phyloP scores from a whole-genome alignment of 495 filamentous ascomycete genomes.

The Aspergillus saccharolyticus region DNA sequence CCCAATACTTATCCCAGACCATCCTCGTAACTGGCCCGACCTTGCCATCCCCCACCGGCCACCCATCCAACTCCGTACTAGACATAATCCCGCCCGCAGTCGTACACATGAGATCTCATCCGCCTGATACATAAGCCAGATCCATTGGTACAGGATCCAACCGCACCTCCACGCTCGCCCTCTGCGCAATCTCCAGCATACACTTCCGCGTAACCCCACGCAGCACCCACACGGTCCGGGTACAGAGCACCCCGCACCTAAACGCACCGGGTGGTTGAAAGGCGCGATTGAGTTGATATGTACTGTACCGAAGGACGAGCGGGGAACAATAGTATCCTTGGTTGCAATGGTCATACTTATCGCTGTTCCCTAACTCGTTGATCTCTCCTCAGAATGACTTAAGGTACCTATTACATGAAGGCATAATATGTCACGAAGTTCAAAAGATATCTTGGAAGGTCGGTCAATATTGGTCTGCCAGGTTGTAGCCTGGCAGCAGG shows the following conservation, averaged over 20 bases:
- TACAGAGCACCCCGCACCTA: slow-evolving; percentile 29
- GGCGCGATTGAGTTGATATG: too few relatives aligned
- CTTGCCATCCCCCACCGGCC: slow-evolving; percentile 29
- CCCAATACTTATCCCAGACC: slow-evolving; percentile 41
- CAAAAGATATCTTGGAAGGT: background rate
- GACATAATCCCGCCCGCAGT: slow-evolving; percentile 40
- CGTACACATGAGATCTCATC: slow-evolving; percentile 38
- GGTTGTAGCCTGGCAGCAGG: too few relatives aligned
- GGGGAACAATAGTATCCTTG: background rate
- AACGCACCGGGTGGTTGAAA: slow-evolving; percentile 26
- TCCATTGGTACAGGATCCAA: slow-evolving; percentile 28
- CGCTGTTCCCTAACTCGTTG: background rate
- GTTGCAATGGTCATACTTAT: background rate
- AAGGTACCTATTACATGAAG: background rate
- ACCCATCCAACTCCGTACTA: slow-evolving; percentile 32
- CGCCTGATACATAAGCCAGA: slow-evolving; percentile 22
- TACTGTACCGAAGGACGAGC: too few relatives aligned
- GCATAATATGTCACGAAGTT: background rate
- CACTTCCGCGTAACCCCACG: slow-evolving; percentile 31
- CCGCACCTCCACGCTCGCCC: slow-evolving; percentile 18
- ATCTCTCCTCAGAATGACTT: background rate
- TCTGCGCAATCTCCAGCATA: slow-evolving; percentile 27
- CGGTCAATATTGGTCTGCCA: too few relatives aligned
- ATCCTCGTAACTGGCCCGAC: slow-evolving; percentile 33
- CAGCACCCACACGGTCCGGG: slow-evolving; percentile 30